Evolutionary conservation across 1,284 basidiomycete genomes (phyloP), one percentile per base, ranked within the genome.

Genomic region (Singerocomus inundabilis): DNA sequence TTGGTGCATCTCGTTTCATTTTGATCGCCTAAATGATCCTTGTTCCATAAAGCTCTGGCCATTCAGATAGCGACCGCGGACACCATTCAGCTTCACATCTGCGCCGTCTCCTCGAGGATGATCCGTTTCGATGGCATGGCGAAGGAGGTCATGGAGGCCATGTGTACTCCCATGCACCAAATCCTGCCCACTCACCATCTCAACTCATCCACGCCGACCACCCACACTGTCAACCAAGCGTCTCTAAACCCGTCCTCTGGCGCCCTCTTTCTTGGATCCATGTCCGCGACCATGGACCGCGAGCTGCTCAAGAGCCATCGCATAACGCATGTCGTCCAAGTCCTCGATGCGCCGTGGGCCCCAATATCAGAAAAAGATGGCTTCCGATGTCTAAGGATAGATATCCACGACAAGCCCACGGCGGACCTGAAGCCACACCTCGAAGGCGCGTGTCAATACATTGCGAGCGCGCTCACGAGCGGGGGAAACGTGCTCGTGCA

Each of bases 111-210:
- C 31, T 7, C 30, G 35, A 45, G 62, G 55, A 88, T 88, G 85
- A 86, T 88, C 62, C 77, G 83, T 52, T 88, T 87, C 73, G 84
- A 85, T 63, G 76, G 73, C 52, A 68, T 88, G 51, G 73, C 85
- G 12, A 77, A 78, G 30, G 85, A 86, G 57, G 83, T 88, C 48
- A 81, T 85, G 76, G 81, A 87, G 66, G 81, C 86, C 15, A 85
- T 88, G 80, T 87, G 84, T 71, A 88, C 85, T 0, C 85, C 86
- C 0, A 86, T 88, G 85, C 85, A 88, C 68, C 76, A 76, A 53
- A 79, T 88, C 60, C 69, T 84, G 21, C 70, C 82, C 21, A 71
- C 80, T 6, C 63, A 60, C 52, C 66, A 51, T 47, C 60, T 58
- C 30, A 57, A 52, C 41, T 55, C 48, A 45, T 40, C 57, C 4